These are phyloP conservation scores for Metschnikowia cerradonensis DNA, from an alignment of 805 yeast genomes.

Conservation along the genomic window DNA sequence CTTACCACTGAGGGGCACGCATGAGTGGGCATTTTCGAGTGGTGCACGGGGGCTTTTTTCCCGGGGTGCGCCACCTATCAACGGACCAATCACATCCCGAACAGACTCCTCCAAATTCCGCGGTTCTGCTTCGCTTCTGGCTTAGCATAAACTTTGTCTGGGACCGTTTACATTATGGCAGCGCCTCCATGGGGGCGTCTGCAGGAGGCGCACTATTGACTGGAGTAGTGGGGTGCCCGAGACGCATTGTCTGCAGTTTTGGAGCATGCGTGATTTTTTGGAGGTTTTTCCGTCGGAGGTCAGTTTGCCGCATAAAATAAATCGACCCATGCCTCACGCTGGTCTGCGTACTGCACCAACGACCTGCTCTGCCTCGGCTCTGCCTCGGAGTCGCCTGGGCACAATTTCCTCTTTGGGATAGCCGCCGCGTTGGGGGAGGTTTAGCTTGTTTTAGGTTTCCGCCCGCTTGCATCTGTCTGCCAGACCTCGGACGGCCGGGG, in stretches of 20 bases:
- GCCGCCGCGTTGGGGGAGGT: neutral
- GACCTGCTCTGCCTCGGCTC: too few relatives aligned
- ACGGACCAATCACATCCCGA: too few relatives aligned
- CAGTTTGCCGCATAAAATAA: neutral
- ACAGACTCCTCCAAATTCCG: too few relatives aligned
- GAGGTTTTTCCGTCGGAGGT: constrained; percentile 1
- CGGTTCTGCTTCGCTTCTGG: neutral
- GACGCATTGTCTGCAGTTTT: neutral
- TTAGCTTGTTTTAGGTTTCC: too few relatives aligned
- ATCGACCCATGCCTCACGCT: neutral
- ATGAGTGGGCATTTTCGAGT: too few relatives aligned
- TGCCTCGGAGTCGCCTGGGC: too few relatives aligned
- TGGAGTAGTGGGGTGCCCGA: constrained; percentile 4
- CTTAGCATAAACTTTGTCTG: neutral
- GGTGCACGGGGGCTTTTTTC: too few relatives aligned
- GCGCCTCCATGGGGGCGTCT: constrained; percentile 3
- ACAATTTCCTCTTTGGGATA: too few relatives aligned
- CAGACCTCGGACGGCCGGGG: neutral
- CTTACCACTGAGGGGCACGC: neutral
- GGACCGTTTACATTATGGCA: neutral
- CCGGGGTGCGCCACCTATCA: fast-evolving
- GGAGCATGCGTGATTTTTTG: neutral
- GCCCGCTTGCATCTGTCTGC: too few relatives aligned
- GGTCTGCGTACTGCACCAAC: too few relatives aligned
- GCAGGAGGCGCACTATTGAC: constrained; percentile 1